Evolutionary conservation across 331 rosid species (phyloP).

Genomic region (Malus hybrid): DNA sequence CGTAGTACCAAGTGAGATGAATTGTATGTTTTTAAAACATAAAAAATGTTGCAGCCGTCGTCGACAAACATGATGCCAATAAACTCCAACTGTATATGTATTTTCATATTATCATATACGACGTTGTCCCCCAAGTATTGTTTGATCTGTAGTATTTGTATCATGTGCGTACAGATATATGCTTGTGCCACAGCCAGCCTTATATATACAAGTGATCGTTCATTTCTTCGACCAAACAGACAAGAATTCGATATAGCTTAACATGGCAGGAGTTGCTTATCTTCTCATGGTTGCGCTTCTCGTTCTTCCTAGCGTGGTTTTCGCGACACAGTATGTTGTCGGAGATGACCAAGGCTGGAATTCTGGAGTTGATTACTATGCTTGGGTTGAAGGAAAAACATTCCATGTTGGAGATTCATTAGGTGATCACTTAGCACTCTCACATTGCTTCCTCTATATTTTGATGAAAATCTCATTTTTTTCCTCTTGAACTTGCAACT

Average conservation of each 20-base stretch:
- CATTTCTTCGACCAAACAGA: not conserved
- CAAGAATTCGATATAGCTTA: not conserved
- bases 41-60: not conserved
- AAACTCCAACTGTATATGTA: not conserved
- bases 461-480: not conserved
- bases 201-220: not conserved
- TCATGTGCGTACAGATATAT: not conserved
- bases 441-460: not conserved
- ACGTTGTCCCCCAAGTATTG: not conserved
- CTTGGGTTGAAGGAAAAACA: not conserved
- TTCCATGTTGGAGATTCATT: conserved; percentile 1
- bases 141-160: not conserved
- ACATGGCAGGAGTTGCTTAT: not conserved
- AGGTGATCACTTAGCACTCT: not conserved
- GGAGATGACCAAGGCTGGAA: not conserved
- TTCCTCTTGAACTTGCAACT: too few species aligned
- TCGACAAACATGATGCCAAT: not conserved
- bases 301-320: not conserved
- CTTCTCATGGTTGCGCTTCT: not conserved
- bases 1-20: too few species aligned
- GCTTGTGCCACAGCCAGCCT: not conserved
- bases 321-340: not conserved
- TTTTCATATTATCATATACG: not conserved
- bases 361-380: not conserved
- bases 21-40: too few species aligned